Evolutionary conservation across 148 eudicot species (phyloP).

Genomic region (Chenopodium formosanum): DNA sequence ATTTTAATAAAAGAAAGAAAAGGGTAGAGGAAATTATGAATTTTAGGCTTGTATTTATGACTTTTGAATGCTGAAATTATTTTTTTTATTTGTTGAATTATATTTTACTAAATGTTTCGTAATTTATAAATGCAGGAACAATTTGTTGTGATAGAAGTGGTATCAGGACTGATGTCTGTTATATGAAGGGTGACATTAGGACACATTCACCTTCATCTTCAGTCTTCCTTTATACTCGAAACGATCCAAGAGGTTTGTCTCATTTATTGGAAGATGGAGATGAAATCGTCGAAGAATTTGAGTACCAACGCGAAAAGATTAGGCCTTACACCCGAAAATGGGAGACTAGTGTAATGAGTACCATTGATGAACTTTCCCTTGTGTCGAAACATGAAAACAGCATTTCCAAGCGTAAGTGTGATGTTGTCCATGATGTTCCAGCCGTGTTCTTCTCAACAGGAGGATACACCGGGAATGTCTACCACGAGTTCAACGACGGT

Average conservation of each 20-base stretch:
- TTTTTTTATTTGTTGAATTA: no score
- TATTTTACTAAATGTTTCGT: neutral
- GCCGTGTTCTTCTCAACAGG: slow-evolving; percentile 94
- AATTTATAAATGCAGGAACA: slow-evolving; percentile 52
- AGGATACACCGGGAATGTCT: slow-evolving; percentile 85
- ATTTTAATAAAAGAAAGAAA: no score
- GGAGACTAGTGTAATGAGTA: slow-evolving; percentile 67
- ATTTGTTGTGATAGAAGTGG: slow-evolving; percentile 87
- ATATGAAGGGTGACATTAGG: slow-evolving; percentile 93
- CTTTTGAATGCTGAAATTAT: neutral
- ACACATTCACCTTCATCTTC: slow-evolving; percentile 63
- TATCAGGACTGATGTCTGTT: slow-evolving; percentile 64
- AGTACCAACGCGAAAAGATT: slow-evolving; percentile 59
- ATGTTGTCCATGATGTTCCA: slow-evolving; percentile 76
- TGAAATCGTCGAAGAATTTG: slow-evolving; percentile 25
- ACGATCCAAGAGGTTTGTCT: slow-evolving; percentile 28
- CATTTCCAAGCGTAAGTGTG: slow-evolving; percentile 39
- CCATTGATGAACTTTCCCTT: slow-evolving; percentile 62
- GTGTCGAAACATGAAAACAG: slow-evolving; percentile 37
- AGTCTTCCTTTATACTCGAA: slow-evolving; percentile 48
- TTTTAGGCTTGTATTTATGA: neutral
- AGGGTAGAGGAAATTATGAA: neutral
- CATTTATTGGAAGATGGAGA: slow-evolving; percentile 16
- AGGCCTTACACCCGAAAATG: slow-evolving; percentile 89
- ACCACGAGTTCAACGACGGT: slow-evolving; percentile 93